These are phyloP conservation scores for Panicum virgatum DNA, from an alignment of 202 grass and related monocot species.

Conservation along the genomic window DNA sequence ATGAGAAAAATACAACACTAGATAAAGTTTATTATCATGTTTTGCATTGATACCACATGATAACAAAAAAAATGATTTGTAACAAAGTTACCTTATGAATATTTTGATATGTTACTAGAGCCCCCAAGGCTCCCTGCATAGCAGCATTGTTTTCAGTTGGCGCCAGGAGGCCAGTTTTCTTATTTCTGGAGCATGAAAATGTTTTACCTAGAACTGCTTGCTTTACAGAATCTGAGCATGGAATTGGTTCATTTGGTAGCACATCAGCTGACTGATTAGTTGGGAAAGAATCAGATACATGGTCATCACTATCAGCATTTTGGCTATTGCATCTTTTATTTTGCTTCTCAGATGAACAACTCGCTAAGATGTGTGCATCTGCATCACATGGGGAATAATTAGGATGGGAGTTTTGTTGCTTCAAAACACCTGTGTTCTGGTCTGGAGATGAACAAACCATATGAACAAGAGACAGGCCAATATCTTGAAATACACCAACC, in stretches of 20 bases:
- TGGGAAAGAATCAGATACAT: slow-evolving; percentile 47
- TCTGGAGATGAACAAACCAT: slow-evolving; percentile 37
- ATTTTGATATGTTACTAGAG: too few relatives aligned
- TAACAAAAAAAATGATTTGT: neutral
- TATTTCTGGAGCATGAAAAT: slow-evolving; percentile 41
- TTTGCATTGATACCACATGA: neutral
- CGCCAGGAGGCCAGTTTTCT: slow-evolving; percentile 37
- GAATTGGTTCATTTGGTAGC: slow-evolving; percentile 31
- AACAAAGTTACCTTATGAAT: slow-evolving; percentile 57
- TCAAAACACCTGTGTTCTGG: slow-evolving; percentile 12
- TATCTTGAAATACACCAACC: slow-evolving; percentile 71
- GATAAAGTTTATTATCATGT: too few relatives aligned
- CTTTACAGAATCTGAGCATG: slow-evolving; percentile 19
- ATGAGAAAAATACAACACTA: slow-evolving; percentile 9
- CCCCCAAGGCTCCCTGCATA: too few relatives aligned
- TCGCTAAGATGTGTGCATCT: slow-evolving; percentile 29
- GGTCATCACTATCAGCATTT: slow-evolving; percentile 43
- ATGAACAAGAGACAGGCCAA: slow-evolving; percentile 57
- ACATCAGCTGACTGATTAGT: slow-evolving; percentile 17
- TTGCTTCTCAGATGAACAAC: slow-evolving; percentile 39
- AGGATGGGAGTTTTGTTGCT: slow-evolving; percentile 26
- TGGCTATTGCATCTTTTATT: slow-evolving; percentile 36
- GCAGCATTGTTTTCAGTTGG: slow-evolving; percentile 33
- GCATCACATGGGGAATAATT: slow-evolving; percentile 26
- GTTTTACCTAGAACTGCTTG: slow-evolving; percentile 28